Percentiles rank a stretch among this genome's conserved stretches.
Conservation (phyloP, 1,284 basidiomycete genomes). For the Microbotryum saponariae region DNA sequence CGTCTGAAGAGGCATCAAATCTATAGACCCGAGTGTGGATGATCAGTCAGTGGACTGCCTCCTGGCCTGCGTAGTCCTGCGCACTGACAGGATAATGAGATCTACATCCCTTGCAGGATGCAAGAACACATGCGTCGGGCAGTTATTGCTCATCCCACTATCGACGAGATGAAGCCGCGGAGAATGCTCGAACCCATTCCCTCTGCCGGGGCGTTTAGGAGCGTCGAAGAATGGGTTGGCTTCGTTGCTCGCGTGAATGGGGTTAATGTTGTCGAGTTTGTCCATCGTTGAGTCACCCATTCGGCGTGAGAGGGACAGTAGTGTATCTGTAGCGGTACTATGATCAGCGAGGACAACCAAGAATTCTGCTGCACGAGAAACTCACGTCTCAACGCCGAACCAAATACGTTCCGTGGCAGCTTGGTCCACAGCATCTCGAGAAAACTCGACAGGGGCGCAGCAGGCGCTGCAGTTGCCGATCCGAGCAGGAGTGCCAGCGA, state of each 20-base stretch:
- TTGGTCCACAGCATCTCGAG: conserved; percentile 1
- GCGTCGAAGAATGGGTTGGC: conserved; percentile 23
- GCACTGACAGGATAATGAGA: conserved; percentile 9
- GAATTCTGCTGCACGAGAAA: too few relatives aligned
- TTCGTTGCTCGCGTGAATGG: conserved; percentile 26
- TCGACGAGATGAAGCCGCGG: conserved; percentile 26
- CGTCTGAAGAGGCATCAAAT: conserved; percentile 22
- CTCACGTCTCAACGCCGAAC: too few relatives aligned
- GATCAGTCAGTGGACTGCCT: background rate
- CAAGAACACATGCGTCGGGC: conserved; percentile 28
- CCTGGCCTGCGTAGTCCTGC: too few relatives aligned
- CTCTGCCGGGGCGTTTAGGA: conserved; percentile 5
- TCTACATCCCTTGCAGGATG: conserved; percentile 17
- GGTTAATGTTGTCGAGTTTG: conserved; percentile 27
- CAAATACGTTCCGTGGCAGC: too few relatives aligned
- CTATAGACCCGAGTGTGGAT: background rate
- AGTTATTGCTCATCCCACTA: conserved; percentile 27
- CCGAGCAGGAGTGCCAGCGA: conserved; percentile 38
- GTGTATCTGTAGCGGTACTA: too few relatives aligned
- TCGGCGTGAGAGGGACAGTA: background rate
- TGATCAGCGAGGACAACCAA: too few relatives aligned
- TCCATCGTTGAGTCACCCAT: conserved; percentile 19
- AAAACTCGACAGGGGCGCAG: conserved; percentile 31
- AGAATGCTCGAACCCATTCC: conserved; percentile 31
- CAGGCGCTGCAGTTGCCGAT: conserved; percentile 38